A percentile compares a stretch with the other conserved stretches of the same genome.
Conservation (phyloP, 2,329 filamentous ascomycete species). For the Madurella fahalii region DNA sequence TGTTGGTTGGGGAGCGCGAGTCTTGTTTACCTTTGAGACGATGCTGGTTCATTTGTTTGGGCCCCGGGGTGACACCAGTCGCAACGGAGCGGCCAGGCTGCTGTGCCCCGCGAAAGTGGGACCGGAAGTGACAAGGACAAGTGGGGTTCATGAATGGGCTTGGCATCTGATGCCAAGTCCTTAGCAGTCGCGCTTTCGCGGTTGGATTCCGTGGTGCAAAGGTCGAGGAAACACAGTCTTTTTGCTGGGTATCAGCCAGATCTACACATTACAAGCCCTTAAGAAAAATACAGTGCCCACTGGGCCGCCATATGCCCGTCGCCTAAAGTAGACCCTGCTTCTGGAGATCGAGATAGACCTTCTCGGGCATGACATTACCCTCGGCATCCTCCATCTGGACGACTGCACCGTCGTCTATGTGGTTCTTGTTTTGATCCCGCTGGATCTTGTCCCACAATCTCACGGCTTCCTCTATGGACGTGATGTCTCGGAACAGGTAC, state of each 20-base stretch:
- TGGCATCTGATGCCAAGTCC: too few relatives aligned
- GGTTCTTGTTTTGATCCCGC: conserved; percentile 73
- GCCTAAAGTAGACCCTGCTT: conserved; percentile 78
- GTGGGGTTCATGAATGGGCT: too few relatives aligned
- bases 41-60: background rate
- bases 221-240: background rate
- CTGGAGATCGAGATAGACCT: conserved; percentile 92
- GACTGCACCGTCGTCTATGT: conserved; percentile 72
- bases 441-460: conserved; percentile 92
- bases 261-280: conserved; percentile 1
- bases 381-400: conserved; percentile 98
- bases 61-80: background rate
- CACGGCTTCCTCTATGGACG: conserved; percentile 81
- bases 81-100: too few relatives aligned
- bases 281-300: conserved; percentile 3
- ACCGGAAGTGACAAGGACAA: too few relatives aligned
- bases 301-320: background rate
- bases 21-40: conserved; percentile 4
- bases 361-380: conserved; percentile 98
- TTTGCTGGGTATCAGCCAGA: conserved; percentile 18
- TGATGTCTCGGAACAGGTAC: conserved; percentile 89
- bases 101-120: background rate
- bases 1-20: background rate
- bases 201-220: too few relatives aligned
- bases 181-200: too few relatives aligned